These are phyloP conservation scores for Coniella vitis DNA, from an alignment of 2,329 filamentous ascomycete genomes.

Conservation along the genomic window DNA sequence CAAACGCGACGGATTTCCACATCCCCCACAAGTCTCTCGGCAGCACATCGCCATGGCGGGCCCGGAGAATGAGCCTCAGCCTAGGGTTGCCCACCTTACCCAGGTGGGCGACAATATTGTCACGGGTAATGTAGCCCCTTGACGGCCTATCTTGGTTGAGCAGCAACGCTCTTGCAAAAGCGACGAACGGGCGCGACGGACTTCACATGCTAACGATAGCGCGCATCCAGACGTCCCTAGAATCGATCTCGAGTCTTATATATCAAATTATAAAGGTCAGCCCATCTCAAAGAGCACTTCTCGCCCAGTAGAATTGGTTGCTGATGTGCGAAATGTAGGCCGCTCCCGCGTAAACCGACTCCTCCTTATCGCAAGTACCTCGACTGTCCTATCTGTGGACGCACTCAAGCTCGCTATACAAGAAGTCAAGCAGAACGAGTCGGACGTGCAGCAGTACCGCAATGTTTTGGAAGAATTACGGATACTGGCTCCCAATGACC, in stretches of 20 bases:
- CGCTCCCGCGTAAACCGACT: conserved; percentile 76
- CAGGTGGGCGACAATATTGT: conserved; percentile 41
- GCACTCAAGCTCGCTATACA: conserved; percentile 70
- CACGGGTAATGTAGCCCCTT: conserved; percentile 30
- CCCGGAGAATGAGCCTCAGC: conserved; percentile 25
- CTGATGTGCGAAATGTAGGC: conserved; percentile 42
- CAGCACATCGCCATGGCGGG: conserved; percentile 28
- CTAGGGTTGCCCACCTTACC: conserved; percentile 41
- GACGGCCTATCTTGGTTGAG: background rate
- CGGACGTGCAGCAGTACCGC: conserved; percentile 65
- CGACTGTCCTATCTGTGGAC: conserved; percentile 67
- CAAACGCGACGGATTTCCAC: background rate
- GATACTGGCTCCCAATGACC: conserved; percentile 56
- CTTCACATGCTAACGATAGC: conserved; percentile 11
- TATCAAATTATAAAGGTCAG: conserved; percentile 79
- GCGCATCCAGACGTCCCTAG: conserved; percentile 63
- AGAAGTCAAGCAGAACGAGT: conserved; percentile 65
- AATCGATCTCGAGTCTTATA: conserved; percentile 86
- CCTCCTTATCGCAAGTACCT: conserved; percentile 72
- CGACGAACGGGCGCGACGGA: background rate
- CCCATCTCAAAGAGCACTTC: background rate
- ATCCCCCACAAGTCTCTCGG: background rate
- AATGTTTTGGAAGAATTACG: conserved; percentile 61
- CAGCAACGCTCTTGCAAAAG: background rate
- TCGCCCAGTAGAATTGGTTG: background rate